These are phyloP conservation scores for Tilletia setariae DNA, from an alignment of 1,284 basidiomycete genomes.

Conservation along the genomic window DNA sequence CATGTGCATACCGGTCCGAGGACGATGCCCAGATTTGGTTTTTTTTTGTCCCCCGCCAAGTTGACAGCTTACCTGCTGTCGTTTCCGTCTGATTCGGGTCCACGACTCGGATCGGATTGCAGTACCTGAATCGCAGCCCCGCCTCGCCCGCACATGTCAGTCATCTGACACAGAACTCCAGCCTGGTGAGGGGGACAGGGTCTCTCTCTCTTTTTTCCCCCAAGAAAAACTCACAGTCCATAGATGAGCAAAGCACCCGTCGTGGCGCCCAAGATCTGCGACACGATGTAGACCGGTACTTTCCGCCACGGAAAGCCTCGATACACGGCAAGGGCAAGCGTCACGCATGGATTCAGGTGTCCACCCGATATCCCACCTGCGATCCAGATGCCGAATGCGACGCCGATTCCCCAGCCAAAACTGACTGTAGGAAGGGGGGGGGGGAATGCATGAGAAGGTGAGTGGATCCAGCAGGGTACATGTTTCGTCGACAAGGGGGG, in stretches of 20 bases:
- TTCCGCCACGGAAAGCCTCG: constrained; percentile 68
- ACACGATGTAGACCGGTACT: background rate
- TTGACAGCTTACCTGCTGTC: constrained; percentile 18
- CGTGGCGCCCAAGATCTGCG: constrained; percentile 5
- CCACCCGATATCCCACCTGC: background rate
- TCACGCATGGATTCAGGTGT: constrained; percentile 46
- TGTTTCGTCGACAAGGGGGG: no score
- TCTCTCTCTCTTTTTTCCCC: no score
- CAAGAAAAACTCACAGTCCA: background rate
- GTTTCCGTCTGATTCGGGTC: constrained; percentile 35
- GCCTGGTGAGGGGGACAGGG: no score
- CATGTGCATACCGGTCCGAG: no score
- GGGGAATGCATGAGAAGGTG: background rate
- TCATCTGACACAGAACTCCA: no score
- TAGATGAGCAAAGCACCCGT: constrained; percentile 6
- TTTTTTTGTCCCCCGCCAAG: no score
- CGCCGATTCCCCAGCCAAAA: constrained; percentile 10
- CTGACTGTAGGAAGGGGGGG: background rate
- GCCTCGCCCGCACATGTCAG: no score
- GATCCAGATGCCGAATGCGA: background rate
- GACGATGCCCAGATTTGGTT: no score
- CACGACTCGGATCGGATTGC: constrained; percentile 25
- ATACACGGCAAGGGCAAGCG: constrained; percentile 66
- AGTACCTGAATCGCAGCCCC: no score
- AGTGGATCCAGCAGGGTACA: background rate